Conservation (phyloP, 2,329 filamentous ascomycete species). For the Cladosporium sp. region DNA sequence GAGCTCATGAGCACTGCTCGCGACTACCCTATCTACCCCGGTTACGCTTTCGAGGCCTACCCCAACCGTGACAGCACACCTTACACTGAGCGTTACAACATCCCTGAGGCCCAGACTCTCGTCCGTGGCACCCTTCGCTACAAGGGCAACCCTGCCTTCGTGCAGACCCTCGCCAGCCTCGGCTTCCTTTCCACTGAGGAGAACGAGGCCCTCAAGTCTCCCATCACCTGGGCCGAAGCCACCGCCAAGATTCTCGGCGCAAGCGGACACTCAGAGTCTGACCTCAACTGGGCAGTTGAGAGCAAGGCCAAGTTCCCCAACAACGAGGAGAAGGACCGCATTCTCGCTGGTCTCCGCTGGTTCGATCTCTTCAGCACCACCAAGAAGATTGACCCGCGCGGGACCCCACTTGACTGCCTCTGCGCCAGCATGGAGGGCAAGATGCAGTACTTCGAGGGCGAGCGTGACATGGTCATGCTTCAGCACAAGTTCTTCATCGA, state of each 20-base stretch:
- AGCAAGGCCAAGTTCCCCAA: constrained; percentile 70
- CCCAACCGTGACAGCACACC: constrained; percentile 85
- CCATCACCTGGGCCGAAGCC: constrained; percentile 76
- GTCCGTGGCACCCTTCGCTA: constrained; percentile 82
- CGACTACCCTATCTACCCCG: constrained; percentile 86
- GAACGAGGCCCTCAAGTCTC: constrained; percentile 58
- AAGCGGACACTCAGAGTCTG: constrained; percentile 57
- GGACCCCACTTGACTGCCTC: constrained; percentile 84
- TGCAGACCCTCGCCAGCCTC: constrained; percentile 81
- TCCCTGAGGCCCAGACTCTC: constrained; percentile 86
- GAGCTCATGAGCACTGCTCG: constrained; percentile 77
- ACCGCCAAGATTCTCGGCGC: constrained; percentile 73
- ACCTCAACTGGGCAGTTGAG: constrained; percentile 65
- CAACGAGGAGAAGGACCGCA: constrained; percentile 64
- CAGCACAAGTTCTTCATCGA: constrained; percentile 84
- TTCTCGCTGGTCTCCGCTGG: constrained; percentile 71
- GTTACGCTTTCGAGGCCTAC: constrained; percentile 86
- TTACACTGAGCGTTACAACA: constrained; percentile 85
- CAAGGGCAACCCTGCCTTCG: constrained; percentile 84
- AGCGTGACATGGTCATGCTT: constrained; percentile 77
- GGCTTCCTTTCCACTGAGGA: constrained; percentile 77
- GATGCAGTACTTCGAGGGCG: constrained; percentile 79
- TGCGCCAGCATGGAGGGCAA: constrained; percentile 86
- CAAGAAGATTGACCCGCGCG: constrained; percentile 64
- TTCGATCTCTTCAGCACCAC: constrained; percentile 64